Evolutionary conservation across 768 basidiomycete genomes (phyloP).

Genomic region (Amyloporia xantha): DNA sequence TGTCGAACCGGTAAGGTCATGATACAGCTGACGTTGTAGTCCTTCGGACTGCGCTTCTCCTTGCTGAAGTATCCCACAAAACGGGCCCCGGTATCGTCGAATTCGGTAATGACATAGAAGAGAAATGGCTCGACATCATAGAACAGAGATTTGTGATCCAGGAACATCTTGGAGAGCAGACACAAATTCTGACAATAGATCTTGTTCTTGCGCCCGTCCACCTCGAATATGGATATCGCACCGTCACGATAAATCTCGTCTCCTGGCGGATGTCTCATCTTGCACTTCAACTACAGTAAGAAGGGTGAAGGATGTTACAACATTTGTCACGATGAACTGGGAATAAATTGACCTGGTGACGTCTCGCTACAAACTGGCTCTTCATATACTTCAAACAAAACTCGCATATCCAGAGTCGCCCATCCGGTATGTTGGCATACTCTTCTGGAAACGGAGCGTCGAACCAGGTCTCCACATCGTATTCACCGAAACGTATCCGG

Average conservation of each 20-base stretch:
- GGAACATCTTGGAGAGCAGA: conserved; percentile 96
- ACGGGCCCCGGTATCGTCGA: conserved; percentile 81
- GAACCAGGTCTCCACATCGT: conserved; percentile 97
- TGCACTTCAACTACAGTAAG: conserved; percentile 78
- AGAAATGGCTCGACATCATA: conserved; percentile 99
- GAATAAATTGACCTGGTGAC: conserved; percentile 70
- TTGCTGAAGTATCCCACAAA: conserved; percentile 99
- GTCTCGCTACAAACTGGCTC: conserved; percentile 75
- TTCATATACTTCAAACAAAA: conserved; percentile 99
- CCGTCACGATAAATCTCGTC: conserved; percentile 97
- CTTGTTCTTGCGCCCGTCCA: conserved; percentile 98
- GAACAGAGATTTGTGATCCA: conserved; percentile 97
- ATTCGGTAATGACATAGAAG: conserved; percentile 96
- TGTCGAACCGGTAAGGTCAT: conserved; percentile 97
- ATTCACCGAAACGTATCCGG: conserved; percentile 83
- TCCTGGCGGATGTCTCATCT: conserved; percentile 89
- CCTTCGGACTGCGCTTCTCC: conserved; percentile 93
- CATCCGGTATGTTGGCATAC: conserved; percentile 87
- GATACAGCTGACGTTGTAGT: conserved; percentile 98
- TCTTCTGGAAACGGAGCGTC: conserved; percentile 99
- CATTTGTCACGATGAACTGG: background rate
- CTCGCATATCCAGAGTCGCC: conserved; percentile 93
- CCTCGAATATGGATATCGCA: conserved; percentile 86
- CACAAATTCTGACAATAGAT: conserved; percentile 99
- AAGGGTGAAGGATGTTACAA: background rate